These are phyloP conservation scores for Macrophomina pseudophaseolina DNA, from an alignment of 2,329 filamentous ascomycete species.

Conservation along the genomic window DNA sequence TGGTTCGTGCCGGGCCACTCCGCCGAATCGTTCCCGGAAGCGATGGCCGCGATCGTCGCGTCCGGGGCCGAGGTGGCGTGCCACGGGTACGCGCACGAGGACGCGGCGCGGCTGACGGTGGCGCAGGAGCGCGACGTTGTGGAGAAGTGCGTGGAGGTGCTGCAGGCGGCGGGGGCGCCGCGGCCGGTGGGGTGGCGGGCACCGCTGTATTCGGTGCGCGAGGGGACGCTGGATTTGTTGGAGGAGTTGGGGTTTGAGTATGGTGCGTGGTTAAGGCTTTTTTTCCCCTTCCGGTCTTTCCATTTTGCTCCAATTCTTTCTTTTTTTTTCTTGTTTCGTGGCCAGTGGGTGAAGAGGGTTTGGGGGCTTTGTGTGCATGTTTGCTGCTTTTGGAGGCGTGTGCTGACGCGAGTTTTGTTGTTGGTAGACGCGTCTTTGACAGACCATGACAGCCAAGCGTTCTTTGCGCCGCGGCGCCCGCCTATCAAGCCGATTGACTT, in stretches of 20 bases:
- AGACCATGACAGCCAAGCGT: slow-evolving; percentile 57
- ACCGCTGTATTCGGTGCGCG: slow-evolving; percentile 57
- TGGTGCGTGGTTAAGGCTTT: neutral
- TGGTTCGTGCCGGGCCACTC: slow-evolving; percentile 67
- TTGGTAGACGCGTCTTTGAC: slow-evolving; percentile 53
- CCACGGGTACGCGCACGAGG: slow-evolving; percentile 58
- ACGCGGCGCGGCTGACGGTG: slow-evolving; percentile 52
- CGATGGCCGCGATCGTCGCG: slow-evolving; percentile 57
- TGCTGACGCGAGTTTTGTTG: neutral
- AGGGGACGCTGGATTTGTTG: slow-evolving; percentile 55
- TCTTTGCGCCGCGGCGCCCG: slow-evolving; percentile 52
- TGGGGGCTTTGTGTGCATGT: slow-evolving; percentile 10
- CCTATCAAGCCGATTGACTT: slow-evolving; percentile 51
- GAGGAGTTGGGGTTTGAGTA: slow-evolving; percentile 57
- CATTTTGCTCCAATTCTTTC: neutral
- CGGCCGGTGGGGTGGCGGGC: slow-evolving; percentile 57
- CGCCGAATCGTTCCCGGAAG: slow-evolving; percentile 61
- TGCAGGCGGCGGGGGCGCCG: slow-evolving; percentile 51
- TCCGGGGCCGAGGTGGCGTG: slow-evolving; percentile 60
- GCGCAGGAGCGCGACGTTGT: slow-evolving; percentile 58
- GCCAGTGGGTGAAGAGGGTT: neutral
- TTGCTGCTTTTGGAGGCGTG: neutral
- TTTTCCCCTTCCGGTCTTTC: neutral
- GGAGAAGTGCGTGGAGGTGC: slow-evolving; percentile 53
- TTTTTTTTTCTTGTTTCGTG: slow-evolving; percentile 26